Evolutionary conservation across 768 basidiomycete genomes (phyloP), one percentile per base, ranked within the genome.

Genomic region (Chalciporus piperatus): DNA sequence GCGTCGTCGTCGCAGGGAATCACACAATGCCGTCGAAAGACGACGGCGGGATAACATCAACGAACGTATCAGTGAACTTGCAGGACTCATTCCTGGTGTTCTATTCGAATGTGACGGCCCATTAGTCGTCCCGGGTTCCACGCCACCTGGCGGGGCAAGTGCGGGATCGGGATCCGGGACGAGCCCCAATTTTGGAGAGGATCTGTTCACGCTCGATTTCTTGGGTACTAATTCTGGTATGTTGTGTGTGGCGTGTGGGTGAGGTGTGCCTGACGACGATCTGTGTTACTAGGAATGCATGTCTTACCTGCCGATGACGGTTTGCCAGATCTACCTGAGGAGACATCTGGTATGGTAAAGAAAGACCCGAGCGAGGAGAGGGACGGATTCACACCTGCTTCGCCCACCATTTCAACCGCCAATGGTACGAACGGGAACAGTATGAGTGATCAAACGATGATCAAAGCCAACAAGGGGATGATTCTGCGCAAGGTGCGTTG

Each of bases 401-500:
- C 65, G 13, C 60, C 62, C 3, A 57, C 63, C 30, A 6, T n/a
- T 6, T 62, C 61, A 12, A 54, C 63, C n/a, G 57, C 50, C 3
- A 46, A 43, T 19, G 48, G 48, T 12, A 30, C 46, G 14, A 23
- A 32, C 42, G 55, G 33, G 17, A 58, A 22, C 22, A 45, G 4
- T 7, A 2, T 14, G 4, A 48, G 7, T 19, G 74, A 76, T 28
- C 73, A 72, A 17, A 69, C 67, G 17, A 76, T 78, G 27, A 85
- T 90, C 47, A 95, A 95, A 65, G 92, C 92, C 23, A 95, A 96
- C 72, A 96, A 96, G 76, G 92, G 93, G 30, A 90, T 95, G 84
- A 93, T 96, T 39, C 70, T 96, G 41, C 69, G 89, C 59, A 96
- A 90, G 78, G 85, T 83, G 49, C 9, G 11, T 45, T 46, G 37